Conservation (phyloP, 2,329 filamentous ascomycete species). For the Cercospora nicotianae region DNA sequence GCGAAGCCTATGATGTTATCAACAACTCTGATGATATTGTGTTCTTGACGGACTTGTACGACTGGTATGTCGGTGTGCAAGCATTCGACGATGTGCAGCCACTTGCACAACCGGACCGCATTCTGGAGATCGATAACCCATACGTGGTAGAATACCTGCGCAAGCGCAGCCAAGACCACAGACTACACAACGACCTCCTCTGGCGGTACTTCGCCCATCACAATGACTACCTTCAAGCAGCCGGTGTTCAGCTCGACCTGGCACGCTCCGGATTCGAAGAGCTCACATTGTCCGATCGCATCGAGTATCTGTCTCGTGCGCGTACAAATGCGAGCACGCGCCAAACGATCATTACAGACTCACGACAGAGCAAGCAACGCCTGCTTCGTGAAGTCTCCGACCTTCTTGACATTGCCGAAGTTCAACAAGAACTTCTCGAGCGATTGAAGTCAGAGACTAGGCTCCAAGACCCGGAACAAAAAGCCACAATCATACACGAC, state of each 20-base stretch:
- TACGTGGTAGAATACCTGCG: slow-evolving; percentile 85
- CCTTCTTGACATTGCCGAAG: slow-evolving; percentile 86
- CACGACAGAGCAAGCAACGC: slow-evolving; percentile 67
- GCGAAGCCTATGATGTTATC: slow-evolving; percentile 88
- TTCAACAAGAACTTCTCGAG: slow-evolving; percentile 88
- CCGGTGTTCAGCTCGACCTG: slow-evolving; percentile 78
- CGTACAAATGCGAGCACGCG: slow-evolving; percentile 89
- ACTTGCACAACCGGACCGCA: slow-evolving; percentile 78
- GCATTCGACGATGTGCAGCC: slow-evolving; percentile 53
- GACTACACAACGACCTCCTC: slow-evolving; percentile 81
- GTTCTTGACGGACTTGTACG: slow-evolving; percentile 94
- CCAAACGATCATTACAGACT: slow-evolving; percentile 67
- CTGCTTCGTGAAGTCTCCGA: slow-evolving; percentile 82
- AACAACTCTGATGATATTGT: slow-evolving; percentile 86
- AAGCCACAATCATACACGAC: slow-evolving; percentile 60
- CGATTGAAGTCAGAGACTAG: slow-evolving; percentile 72
- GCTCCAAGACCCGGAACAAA: slow-evolving; percentile 62
- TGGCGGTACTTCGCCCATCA: slow-evolving; percentile 91
- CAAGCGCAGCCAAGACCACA: slow-evolving; percentile 69
- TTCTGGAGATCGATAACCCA: slow-evolving; percentile 79
- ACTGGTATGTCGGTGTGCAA: slow-evolving; percentile 69
- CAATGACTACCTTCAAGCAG: slow-evolving; percentile 80
- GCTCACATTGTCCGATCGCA: slow-evolving; percentile 78
- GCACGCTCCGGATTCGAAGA: slow-evolving; percentile 74
- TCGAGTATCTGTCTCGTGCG: slow-evolving; percentile 85